Conservation (phyloP, 768 basidiomycete species). For the Hypsizygus marmoreus region DNA sequence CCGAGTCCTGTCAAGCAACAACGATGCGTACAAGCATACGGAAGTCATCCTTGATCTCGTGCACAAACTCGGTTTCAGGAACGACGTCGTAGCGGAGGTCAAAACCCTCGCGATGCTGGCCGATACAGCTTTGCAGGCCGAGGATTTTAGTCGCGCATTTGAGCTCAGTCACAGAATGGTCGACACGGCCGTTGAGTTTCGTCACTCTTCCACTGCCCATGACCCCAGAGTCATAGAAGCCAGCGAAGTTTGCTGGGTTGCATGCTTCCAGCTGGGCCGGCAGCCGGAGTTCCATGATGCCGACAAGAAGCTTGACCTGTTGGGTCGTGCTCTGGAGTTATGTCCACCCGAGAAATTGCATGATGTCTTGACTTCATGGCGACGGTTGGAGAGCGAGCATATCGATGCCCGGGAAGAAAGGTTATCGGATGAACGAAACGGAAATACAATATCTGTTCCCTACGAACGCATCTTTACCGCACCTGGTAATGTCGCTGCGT, state of each 20-base stretch:
- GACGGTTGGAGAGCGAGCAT: conserved; percentile 69
- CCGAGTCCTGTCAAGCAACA: conserved; percentile 80
- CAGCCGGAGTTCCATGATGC: conserved; percentile 76
- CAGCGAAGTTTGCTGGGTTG: conserved; percentile 85
- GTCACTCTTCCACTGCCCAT: conserved; percentile 30
- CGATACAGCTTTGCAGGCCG: conserved; percentile 80
- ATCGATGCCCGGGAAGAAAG: conserved; percentile 50
- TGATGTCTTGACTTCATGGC: conserved; percentile 80
- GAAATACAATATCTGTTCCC: conserved; percentile 19
- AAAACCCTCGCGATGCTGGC: conserved; percentile 89
- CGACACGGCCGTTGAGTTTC: conserved; percentile 53
- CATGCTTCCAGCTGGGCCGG: conserved; percentile 85
- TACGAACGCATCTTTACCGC: conserved; percentile 18
- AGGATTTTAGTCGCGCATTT: conserved; percentile 77
- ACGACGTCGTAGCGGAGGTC: conserved; percentile 74
- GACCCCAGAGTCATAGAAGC: conserved; percentile 56
- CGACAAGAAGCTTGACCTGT: conserved; percentile 63
- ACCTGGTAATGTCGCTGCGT: conserved; percentile 42
- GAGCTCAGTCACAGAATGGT: conserved; percentile 76
- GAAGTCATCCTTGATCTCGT: conserved; percentile 91
- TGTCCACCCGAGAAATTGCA: conserved; percentile 82
- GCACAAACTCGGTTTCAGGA: conserved; percentile 81
- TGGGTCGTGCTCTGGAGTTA: conserved; percentile 83
- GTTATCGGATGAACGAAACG: conserved; percentile 29
- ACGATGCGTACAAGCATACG: conserved; percentile 88